Evolutionary conservation across 495 filamentous ascomycete genomes (phyloP), one percentile per base, ranked within the genome.

Genomic region (Rhizodiscina lignyota): DNA sequence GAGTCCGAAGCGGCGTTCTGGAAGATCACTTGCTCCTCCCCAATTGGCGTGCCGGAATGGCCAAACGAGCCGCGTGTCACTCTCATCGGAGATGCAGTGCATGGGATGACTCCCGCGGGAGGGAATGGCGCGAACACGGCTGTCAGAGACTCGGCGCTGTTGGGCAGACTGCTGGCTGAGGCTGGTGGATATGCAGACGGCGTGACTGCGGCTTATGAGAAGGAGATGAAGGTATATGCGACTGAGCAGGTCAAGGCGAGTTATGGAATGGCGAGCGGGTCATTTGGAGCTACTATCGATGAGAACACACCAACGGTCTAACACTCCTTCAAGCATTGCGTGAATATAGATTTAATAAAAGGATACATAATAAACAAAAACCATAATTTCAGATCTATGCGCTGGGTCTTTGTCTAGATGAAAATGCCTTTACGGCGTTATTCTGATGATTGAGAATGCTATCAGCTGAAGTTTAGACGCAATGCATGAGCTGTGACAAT

Each of bases 41-140:
- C 65, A 17, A 44, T 42, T 6, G 64, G 64, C 4, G 64, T 68
- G 6, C 48, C 49, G 12, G 59, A 64, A 37, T 71, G 65, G 65
- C 27, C 34, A 4, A 67, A 64, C 30, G 54, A 66, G 21, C 48
- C 53, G 2, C 55, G 65, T 5, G 68, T 75, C n/a, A 73, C 71
- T 0, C 51, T 75, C 5, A 64, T 75, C 11, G 72, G 71, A 1
- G 70, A 77, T 40, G 68, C 71, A 0, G 66, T 56, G 18, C 72
- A 77, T 46, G 58, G 58, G 11, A 75, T 74, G 70, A 72, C 71
- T 3, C 72, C 72, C 4, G 70, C 69, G 0, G 68, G 64, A 0
- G 70, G 69, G 2, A 63, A 67, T 34, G 72, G 72, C 1, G 69
- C 67, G 10, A 72, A 72, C 39, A 72, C 70, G 0, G 70, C 68